Evolutionary conservation across 23 red algal species (phyloP).

Genomic region (Gracilaria gracilis): DNA sequence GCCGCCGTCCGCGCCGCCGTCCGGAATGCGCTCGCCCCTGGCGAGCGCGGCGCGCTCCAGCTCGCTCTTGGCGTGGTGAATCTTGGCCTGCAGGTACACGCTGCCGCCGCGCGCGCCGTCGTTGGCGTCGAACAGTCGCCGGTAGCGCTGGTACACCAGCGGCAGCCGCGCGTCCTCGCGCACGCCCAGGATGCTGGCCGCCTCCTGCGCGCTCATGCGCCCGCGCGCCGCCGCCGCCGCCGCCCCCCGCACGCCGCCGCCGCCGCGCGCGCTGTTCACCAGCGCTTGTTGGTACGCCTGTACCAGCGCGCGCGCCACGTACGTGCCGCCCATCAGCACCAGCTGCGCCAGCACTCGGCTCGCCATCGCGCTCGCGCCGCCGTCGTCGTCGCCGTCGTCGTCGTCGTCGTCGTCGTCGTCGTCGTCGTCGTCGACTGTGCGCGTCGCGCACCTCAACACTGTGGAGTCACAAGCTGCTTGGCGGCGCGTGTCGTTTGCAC

Average conservation of each 20-base stretch:
- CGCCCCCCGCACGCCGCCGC: conserved; percentile 43
- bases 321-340: conserved; percentile 84
- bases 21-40: conserved; percentile 54
- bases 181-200: conserved; percentile 80
- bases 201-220: conserved; percentile 84
- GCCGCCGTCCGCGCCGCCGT: not conserved
- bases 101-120: conserved; percentile 89
- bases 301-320: conserved; percentile 81
- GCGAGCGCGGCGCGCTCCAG: conserved; percentile 72
- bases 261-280: conserved; percentile 74
- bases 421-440: not conserved
- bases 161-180: conserved; percentile 55
- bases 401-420: too few species aligned
- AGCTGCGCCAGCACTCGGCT: conserved; percentile 89
- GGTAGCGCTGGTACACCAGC: conserved; percentile 59
- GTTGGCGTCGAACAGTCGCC: conserved; percentile 82
- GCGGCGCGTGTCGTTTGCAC: not conserved
- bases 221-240: conserved; percentile 40
- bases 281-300: conserved; percentile 97
- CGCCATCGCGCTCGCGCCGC: conserved; percentile 62
- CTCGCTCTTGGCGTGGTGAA: conserved; percentile 75
- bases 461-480: too few species aligned
- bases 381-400: not conserved
- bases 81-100: conserved; percentile 95
- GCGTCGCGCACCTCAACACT: too few species aligned